phyloP scores from a whole-genome alignment of 2,329 filamentous ascomycete genomes.

The Orbilia oligospora region DNA sequence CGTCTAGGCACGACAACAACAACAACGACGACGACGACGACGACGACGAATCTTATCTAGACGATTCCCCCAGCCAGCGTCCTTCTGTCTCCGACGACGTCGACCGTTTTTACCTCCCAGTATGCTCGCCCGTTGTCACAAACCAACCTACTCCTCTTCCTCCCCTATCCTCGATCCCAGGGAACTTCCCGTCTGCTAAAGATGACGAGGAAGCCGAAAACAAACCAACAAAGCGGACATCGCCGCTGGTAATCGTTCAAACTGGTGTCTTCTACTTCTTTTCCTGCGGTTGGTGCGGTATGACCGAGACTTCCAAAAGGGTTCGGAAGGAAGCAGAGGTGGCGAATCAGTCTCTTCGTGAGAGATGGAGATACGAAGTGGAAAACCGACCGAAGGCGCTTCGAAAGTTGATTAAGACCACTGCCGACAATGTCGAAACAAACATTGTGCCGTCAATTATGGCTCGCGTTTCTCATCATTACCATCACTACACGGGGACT shows the following conservation, averaged over 20 bases:
- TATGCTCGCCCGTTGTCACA: slow-evolving; percentile 58
- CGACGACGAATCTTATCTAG: slow-evolving; percentile 28
- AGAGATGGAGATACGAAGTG: slow-evolving; percentile 56
- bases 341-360: slow-evolving; percentile 50
- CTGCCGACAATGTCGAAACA: slow-evolving; percentile 55
- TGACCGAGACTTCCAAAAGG: slow-evolving; percentile 57
- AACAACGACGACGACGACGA: slow-evolving; percentile 8
- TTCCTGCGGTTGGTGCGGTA: slow-evolving; percentile 59
- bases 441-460: slow-evolving; percentile 59
- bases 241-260: slow-evolving; percentile 50
- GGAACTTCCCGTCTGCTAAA: slow-evolving; percentile 53
- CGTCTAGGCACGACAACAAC: neutral
- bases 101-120: slow-evolving; percentile 58
- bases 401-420: slow-evolving; percentile 58
- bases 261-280: slow-evolving; percentile 61
- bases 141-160: slow-evolving; percentile 47
- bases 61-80: slow-evolving; percentile 37
- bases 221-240: slow-evolving; percentile 52
- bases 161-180: slow-evolving; percentile 39
- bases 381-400: slow-evolving; percentile 59
- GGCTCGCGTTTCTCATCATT: slow-evolving; percentile 57
- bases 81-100: slow-evolving; percentile 48
- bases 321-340: slow-evolving; percentile 55
- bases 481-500: slow-evolving; percentile 56
- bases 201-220: slow-evolving; percentile 47